phyloP scores from a whole-genome alignment of 2,329 filamentous ascomycete species.

The Colletotrichum sp. region DNA sequence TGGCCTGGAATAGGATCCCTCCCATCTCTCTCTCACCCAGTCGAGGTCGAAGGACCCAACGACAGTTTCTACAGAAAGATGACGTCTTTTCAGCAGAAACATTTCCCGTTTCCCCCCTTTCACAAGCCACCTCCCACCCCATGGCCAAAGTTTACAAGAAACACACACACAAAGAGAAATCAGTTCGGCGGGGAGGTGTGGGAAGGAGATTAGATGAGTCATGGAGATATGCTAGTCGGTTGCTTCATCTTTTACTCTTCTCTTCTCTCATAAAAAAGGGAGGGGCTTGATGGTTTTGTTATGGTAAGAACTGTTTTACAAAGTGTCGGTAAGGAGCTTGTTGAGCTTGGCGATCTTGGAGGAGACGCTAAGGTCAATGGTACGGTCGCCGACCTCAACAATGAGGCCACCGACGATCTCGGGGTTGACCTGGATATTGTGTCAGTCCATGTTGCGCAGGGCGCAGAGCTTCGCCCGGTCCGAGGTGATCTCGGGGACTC shows the following conservation, averaged over 20 bases:
- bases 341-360: conserved; percentile 97
- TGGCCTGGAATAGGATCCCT: neutral
- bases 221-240: conserved; percentile 1
- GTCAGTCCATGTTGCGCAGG: neutral
- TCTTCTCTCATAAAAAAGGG: neutral
- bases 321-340: conserved; percentile 94
- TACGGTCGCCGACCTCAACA: conserved; percentile 96
- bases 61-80: neutral
- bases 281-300: neutral
- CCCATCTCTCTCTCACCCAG: neutral
- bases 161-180: conserved; percentile 13
- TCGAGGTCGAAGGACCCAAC: neutral
- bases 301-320: conserved; percentile 69
- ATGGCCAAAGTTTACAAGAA: conserved; percentile 13
- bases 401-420: conserved; percentile 93
- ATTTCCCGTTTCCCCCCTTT: neutral
- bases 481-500: neutral
- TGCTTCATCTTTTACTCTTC: neutral
- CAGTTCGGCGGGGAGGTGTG: neutral
- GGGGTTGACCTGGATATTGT: conserved; percentile 74
- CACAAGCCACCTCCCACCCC: neutral
- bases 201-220: neutral
- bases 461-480: neutral
- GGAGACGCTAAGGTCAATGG: conserved; percentile 96
- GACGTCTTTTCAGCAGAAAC: neutral